Percentiles rank a stretch among this genome's conserved stretches.
These are phyloP conservation scores for Aspergillus pseudoviridinutans DNA, from an alignment of 2,329 filamentous ascomycete species.

Conservation along the genomic window DNA sequence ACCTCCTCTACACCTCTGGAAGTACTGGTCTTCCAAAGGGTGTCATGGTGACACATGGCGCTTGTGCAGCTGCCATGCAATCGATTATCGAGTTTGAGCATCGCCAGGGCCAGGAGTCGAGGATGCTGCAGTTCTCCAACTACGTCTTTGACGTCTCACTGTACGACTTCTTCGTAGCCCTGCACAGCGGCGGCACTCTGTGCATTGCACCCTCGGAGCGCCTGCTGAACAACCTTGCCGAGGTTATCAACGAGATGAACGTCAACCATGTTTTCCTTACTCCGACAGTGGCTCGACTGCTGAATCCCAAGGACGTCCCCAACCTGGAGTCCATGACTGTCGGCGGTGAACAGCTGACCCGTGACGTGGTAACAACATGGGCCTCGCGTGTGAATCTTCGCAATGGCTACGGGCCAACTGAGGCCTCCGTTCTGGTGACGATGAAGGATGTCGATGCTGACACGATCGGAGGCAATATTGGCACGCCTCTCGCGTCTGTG, in stretches of 20 bases:
- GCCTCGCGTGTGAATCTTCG: constrained; percentile 3
- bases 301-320: constrained; percentile 9
- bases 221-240: constrained; percentile 5
- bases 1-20: constrained; percentile 2
- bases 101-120: constrained; percentile 1
- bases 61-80: not conserved
- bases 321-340: constrained; percentile 6
- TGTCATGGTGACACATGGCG: constrained; percentile 3
- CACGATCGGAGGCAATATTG: constrained; percentile 7
- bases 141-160: constrained; percentile 13
- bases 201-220: constrained; percentile 3
- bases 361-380: constrained; percentile 7
- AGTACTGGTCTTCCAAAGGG: constrained; percentile 3
- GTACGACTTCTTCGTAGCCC: constrained; percentile 6
- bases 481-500: constrained; percentile 9
- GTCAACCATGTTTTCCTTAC: constrained; percentile 7
- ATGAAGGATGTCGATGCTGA: constrained; percentile 4
- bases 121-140: constrained; percentile 9
- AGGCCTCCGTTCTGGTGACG: constrained; percentile 12
- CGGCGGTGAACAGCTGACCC: constrained; percentile 12
- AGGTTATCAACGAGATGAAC: constrained; percentile 3
- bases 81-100: not conserved
- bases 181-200: constrained; percentile 4
- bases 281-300: constrained; percentile 7
- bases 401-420: constrained; percentile 17